Conservation (phyloP, 345 rosid species). For the Populus ilicifolia region DNA sequence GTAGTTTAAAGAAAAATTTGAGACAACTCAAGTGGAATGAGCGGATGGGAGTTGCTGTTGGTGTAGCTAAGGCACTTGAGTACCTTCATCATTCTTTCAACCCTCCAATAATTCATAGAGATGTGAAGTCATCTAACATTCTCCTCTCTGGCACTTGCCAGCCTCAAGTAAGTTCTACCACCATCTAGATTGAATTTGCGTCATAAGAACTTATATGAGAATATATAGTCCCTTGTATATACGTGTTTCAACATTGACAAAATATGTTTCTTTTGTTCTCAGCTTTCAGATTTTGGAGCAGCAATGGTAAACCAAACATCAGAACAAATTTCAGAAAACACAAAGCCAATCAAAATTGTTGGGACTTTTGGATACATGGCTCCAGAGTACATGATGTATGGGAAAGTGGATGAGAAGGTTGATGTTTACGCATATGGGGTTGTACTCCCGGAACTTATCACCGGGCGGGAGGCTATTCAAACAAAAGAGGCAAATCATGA, state of each 20-base stretch:
- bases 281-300: constrained; percentile 31
- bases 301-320: constrained; percentile 19
- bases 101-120: constrained; percentile 40
- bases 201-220: no score
- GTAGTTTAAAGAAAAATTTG: constrained; percentile 33
- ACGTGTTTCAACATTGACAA: background rate
- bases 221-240: no score
- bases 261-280: background rate
- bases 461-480: constrained; percentile 37
- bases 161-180: constrained; percentile 27
- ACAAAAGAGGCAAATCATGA: constrained; percentile 25
- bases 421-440: constrained; percentile 46
- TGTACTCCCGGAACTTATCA: constrained; percentile 46
- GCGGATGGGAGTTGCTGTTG: constrained; percentile 34
- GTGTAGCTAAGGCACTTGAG: constrained; percentile 42
- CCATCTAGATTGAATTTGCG: background rate
- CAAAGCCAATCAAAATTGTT: constrained; percentile 24
- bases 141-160: constrained; percentile 31
- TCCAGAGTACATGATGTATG: constrained; percentile 42
- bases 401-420: constrained; percentile 42
- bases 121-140: constrained; percentile 40
- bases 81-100: constrained; percentile 37
- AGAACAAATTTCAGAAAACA: constrained; percentile 21
- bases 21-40: constrained; percentile 32
- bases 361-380: constrained; percentile 41